Evolutionary conservation across 495 filamentous ascomycete genomes (phyloP).

Genomic region (Astrothelium subdiscretum): DNA sequence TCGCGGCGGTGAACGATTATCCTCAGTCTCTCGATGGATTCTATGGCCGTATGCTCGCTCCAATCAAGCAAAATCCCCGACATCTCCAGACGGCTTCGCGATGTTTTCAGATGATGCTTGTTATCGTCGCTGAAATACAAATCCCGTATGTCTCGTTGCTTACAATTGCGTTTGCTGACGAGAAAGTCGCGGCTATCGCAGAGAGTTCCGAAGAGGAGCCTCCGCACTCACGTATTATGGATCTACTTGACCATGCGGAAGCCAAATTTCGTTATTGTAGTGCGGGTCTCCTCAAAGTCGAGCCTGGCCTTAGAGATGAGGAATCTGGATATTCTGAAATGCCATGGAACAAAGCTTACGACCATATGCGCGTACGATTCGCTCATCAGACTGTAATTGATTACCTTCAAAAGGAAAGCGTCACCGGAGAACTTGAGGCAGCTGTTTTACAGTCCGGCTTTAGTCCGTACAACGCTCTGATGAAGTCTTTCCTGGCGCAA

Average conservation of each 20-base stretch:
- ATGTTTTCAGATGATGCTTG: neutral
- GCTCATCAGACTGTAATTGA: neutral
- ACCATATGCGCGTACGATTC: neutral
- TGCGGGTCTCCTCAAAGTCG: neutral
- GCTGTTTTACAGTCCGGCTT: neutral
- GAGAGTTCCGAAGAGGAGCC: neutral
- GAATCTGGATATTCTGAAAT: neutral
- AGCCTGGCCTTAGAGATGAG: neutral
- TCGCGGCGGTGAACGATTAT: neutral
- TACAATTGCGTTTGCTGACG: neutral
- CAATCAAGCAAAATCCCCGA: neutral
- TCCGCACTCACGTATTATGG: neutral
- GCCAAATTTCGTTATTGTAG: neutral
- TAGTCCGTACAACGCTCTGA: neutral
- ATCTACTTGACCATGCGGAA: neutral
- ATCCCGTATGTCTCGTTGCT: neutral
- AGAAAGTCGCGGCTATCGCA: neutral
- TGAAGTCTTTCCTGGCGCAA: neutral
- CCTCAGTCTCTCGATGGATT: neutral
- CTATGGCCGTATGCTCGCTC: neutral
- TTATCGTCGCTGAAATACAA: neutral
- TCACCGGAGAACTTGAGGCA: neutral
- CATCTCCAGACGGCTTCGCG: neutral
- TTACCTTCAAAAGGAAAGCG: neutral
- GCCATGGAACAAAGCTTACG: neutral